Conservation (phyloP, 495 filamentous ascomycete genomes). For the Hypoxylon subgilvum region DNA sequence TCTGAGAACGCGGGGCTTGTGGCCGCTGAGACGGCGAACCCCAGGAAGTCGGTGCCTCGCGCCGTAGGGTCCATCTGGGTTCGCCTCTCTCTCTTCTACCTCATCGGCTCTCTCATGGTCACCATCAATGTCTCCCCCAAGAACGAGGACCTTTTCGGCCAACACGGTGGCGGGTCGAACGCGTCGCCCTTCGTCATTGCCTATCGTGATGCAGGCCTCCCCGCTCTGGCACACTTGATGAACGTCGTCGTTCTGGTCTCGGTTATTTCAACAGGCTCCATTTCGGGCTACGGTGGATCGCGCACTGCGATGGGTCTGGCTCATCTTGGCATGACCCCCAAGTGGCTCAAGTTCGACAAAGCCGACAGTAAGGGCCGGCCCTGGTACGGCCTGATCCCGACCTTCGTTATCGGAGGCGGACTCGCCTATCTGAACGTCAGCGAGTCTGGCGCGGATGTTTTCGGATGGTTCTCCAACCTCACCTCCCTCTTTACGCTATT, state of each 20-base stretch:
- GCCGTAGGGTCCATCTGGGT: conserved; percentile 66
- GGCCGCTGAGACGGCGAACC: conserved; percentile 64
- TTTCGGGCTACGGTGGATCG: conserved; percentile 61
- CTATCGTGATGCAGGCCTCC: conserved; percentile 62
- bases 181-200: conserved; percentile 71
- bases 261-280: conserved; percentile 60
- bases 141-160: conserved; percentile 52
- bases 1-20: conserved; percentile 67
- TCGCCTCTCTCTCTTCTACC: conserved; percentile 64
- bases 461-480: conserved; percentile 65
- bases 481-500: conserved; percentile 74
- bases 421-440: conserved; percentile 63
- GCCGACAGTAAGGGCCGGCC: conserved; percentile 62
- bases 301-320: conserved; percentile 63
- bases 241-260: conserved; percentile 66
- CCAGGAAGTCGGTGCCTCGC: conserved; percentile 59
- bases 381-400: conserved; percentile 53
- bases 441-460: conserved; percentile 45
- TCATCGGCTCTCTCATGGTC: conserved; percentile 66
- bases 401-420: conserved; percentile 56
- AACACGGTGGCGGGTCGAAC: conserved; percentile 50
- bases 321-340: conserved; percentile 57
- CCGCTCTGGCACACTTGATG: conserved; percentile 66
- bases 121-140: conserved; percentile 64
- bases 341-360: conserved; percentile 50